Base-by-base conservation (phyloP, 305 asterid species). In the Fraxinus ornus region DNA sequence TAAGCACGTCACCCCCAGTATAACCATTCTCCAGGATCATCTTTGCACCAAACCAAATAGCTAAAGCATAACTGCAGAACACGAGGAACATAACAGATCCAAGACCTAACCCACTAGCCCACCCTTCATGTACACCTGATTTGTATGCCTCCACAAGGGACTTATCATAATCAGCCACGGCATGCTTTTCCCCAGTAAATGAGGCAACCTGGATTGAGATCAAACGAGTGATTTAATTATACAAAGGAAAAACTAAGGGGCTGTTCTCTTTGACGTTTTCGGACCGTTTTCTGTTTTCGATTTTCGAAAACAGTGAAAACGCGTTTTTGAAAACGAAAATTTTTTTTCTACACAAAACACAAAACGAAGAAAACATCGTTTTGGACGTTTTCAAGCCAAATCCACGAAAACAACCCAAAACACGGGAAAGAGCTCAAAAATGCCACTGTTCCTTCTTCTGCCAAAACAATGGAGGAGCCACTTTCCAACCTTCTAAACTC, bases 181-280 rank as follows among this genome's bases (percentile, higher is more conserved):
- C 97, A 79, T 81, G 87, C 87, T 89, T 89, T 79, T 93, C 97
- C 60, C 97, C 95, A 6, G 92, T 91, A 66, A 89, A 93, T 15
- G 97, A 92, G 49, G 92, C 97, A 66, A 93, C 97, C 97, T 93
- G 86, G 35, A 86, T 30, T 24, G 57, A 30, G 49, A 35, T 32
- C 44, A 78, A 57, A 7, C 15, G 12, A 8, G 5, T 33, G 6
- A 47, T 35, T 15, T 74, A 78, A 33, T n/a, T 55, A 74, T 30
- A 5, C 39, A 6, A 24, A 30, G n/a, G 24, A 33, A 26, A 28
- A 26, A 49, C 70, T n/a, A n/a, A n/a, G n/a, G n/a, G n/a, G n/a
- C n/a, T n/a, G n/a, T n/a, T n/a, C n/a, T n/a, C n/a, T n/a, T n/a
- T n/a, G n/a, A n/a, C n/a, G n/a, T n/a, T n/a, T n/a, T n/a, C n/a